Percentiles rank a stretch among this genome's conserved stretches.
Evolutionary conservation across 352 stramenopile genomes (phyloP).

Genomic region (Phytophthora boehmeriae): DNA sequence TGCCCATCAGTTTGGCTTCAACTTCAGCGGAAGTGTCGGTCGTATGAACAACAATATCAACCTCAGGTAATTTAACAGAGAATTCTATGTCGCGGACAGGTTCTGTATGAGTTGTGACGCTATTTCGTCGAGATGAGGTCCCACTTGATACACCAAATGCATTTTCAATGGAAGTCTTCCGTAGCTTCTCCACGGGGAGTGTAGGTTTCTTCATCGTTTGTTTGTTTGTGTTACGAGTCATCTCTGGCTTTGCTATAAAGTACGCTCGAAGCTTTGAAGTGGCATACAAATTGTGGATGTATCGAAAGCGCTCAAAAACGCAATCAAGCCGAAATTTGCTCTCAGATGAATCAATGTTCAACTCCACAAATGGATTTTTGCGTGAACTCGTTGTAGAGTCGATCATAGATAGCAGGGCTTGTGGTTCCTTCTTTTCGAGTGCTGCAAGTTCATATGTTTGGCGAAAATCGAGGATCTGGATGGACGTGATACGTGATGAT

Average conservation of each 20-base stretch:
- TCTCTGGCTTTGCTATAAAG: slow-evolving; percentile 37
- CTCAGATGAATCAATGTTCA: slow-evolving; percentile 66
- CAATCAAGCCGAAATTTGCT: slow-evolving; percentile 62
- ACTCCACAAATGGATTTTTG: slow-evolving; percentile 45
- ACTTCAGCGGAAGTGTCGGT: slow-evolving; percentile 70
- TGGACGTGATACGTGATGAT: slow-evolving; percentile 59
- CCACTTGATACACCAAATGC: slow-evolving; percentile 16
- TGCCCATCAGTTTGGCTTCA: slow-evolving; percentile 55
- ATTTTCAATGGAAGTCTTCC: slow-evolving; percentile 24
- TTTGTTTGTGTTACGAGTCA: slow-evolving; percentile 10
- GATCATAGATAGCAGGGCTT: slow-evolving; percentile 38
- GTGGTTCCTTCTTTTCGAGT: slow-evolving; percentile 27
- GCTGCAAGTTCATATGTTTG: slow-evolving; percentile 30
- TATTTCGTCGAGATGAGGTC: slow-evolving; percentile 18
- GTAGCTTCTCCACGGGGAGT: slow-evolving; percentile 20
- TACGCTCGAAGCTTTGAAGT: slow-evolving; percentile 70
- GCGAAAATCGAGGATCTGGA: slow-evolving; percentile 76
- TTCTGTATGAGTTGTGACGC: slow-evolving; percentile 1
- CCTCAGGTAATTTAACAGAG: slow-evolving; percentile 58
- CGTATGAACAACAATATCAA: slow-evolving; percentile 69
- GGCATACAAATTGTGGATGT: slow-evolving; percentile 75
- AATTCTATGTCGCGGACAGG: slow-evolving; percentile 46
- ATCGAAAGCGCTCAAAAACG: slow-evolving; percentile 63
- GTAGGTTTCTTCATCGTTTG: slow-evolving; percentile 12
- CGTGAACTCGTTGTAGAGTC: slow-evolving; percentile 1